These are phyloP conservation scores for Dacryopinax spathularia DNA, from an alignment of 768 basidiomycete genomes.

Conservation along the genomic window DNA sequence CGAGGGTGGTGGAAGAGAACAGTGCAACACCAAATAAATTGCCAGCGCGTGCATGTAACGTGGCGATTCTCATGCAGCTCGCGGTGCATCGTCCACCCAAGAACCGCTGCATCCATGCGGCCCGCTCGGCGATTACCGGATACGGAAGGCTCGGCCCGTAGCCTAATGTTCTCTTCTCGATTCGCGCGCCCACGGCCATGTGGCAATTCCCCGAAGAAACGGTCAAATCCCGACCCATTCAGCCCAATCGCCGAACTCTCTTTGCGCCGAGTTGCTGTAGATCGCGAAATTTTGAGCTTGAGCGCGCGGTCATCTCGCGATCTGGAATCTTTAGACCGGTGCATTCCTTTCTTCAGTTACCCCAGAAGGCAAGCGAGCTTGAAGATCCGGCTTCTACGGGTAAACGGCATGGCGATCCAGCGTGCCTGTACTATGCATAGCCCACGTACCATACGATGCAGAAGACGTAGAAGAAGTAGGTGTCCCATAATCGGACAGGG, in stretches of 20 bases:
- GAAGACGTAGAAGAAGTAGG: no score
- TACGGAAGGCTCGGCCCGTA: not conserved
- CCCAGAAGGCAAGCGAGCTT: no score
- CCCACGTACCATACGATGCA: no score
- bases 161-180: not conserved
- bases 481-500: no score
- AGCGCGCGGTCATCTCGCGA: not conserved
- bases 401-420: no score
- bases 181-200: not conserved
- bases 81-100: not conserved
- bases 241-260: not conserved
- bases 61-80: not conserved
- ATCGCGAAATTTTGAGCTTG: not conserved
- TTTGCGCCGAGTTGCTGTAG: not conserved
- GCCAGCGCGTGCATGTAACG: not conserved
- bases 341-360: no score
- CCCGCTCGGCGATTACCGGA: not conserved
- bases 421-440: no score
- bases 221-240: slow-evolving; percentile 1
- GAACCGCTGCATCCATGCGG: not conserved
- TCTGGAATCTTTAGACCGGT: no score
- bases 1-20: not conserved
- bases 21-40: no score
- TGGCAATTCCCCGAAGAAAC: not conserved
- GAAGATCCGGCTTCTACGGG: no score